These are phyloP conservation scores for Fusarium torreyae DNA, from an alignment of 2,329 filamentous ascomycete genomes.

Conservation along the genomic window DNA sequence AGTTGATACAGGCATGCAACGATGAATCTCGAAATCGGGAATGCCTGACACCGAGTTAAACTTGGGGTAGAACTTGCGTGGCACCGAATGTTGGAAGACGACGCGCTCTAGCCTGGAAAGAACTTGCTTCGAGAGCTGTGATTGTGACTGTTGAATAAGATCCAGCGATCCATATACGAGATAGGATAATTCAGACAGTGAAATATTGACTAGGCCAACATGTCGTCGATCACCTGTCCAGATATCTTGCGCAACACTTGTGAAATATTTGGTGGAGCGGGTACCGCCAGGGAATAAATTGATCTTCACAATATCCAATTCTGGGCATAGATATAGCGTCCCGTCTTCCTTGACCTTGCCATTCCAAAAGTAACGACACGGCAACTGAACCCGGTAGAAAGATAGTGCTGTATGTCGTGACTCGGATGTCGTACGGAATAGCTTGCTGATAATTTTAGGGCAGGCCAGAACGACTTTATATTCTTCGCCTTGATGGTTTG, in stretches of 20 bases:
- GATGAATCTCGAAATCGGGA: neutral
- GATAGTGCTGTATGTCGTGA: neutral
- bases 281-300: too few species aligned
- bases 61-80: too few species aligned
- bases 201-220: neutral
- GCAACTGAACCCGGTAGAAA: neutral
- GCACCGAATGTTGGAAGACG: neutral
- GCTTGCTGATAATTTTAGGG: too few species aligned
- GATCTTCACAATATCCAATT: neutral
- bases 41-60: too few species aligned
- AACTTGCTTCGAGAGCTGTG: too few species aligned
- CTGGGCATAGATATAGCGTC: neutral
- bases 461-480: too few species aligned
- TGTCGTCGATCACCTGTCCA: neutral
- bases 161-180: too few species aligned
- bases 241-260: neutral
- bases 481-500: too few species aligned
- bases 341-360: rapidly evolving
- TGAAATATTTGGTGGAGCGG: too few species aligned
- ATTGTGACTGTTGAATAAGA: too few species aligned
- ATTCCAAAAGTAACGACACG: rapidly evolving
- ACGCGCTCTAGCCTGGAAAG: neutral
- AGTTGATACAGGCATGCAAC: neutral
- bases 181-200: too few species aligned
- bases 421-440: neutral